Percentiles rank a stretch among this genome's conserved stretches.
Conservation (phyloP, 345 rosid genomes). For the Eucalyptus shirleyi region DNA sequence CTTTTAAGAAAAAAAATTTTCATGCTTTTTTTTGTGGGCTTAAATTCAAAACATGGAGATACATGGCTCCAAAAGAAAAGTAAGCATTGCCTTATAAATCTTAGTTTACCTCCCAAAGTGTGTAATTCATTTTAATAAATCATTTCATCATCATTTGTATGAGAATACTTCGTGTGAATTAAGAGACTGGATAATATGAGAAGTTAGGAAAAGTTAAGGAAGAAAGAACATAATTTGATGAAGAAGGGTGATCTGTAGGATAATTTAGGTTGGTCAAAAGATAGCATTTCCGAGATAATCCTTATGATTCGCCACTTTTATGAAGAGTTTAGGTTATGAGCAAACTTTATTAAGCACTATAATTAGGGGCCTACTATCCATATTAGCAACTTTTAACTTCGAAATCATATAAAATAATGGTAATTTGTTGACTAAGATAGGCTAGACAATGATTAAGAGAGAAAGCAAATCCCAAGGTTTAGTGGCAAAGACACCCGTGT, state of each 20-base stretch:
- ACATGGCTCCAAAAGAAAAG: not conserved
- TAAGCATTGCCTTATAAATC: not conserved
- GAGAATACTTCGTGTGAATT: not conserved
- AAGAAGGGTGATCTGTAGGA: not conserved
- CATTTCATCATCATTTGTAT: not conserved
- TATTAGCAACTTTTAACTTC: slow-evolving; percentile 1
- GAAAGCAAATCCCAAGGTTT: not conserved
- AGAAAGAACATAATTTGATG: not conserved
- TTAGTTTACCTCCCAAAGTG: not conserved
- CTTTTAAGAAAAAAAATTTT: not conserved
- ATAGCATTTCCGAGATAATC: not conserved
- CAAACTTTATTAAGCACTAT: slow-evolving; percentile 2
- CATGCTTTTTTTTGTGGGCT: not conserved
- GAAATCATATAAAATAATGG: not conserved
- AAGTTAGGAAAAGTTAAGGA: not conserved
- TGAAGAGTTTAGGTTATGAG: not conserved
- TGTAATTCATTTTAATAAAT: not conserved
- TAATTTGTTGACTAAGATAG: slow-evolving; percentile 1
- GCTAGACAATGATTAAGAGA: not conserved
- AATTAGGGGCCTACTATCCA: slow-evolving; percentile 5
- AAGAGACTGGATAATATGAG: not conserved
- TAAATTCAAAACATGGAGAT: not conserved
- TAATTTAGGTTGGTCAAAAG: not conserved
- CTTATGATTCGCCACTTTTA: not conserved
- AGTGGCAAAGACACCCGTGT: not conserved